phyloP scores from a whole-genome alignment of 1,284 basidiomycete species.

The Xanthoconium separans region DNA sequence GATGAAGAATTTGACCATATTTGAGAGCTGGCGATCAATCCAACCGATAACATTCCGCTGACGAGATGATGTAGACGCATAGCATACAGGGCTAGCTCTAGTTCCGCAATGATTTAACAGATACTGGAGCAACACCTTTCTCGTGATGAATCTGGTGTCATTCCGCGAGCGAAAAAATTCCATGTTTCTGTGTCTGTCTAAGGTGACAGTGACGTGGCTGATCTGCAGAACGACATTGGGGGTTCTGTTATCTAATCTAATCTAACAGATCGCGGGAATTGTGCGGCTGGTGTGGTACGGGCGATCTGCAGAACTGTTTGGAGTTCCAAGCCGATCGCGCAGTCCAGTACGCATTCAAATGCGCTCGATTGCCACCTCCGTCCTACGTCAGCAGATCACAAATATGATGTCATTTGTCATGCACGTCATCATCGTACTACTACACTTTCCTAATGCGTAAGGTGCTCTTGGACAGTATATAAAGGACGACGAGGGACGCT shows the following conservation, averaged over 20 bases:
- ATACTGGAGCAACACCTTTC: too few species aligned
- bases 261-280: background rate
- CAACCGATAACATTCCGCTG: too few species aligned
- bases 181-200: too few species aligned
- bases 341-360: background rate
- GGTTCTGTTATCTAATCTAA: background rate
- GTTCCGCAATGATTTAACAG: too few species aligned
- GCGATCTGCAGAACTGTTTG: background rate
- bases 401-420: slow-evolving; percentile 31
- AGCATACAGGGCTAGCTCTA: too few species aligned
- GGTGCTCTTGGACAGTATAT: slow-evolving; percentile 23
- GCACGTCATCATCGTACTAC: slow-evolving; percentile 24
- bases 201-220: too few species aligned
- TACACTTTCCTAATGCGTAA: slow-evolving; percentile 33
- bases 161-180: too few species aligned
- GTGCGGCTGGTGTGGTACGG: background rate
- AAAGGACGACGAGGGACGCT: slow-evolving; percentile 11
- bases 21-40: too few species aligned
- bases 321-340: slow-evolving; percentile 8
- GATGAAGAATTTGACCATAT: too few species aligned
- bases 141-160: too few species aligned
- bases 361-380: slow-evolving; percentile 9
- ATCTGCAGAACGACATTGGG: too few species aligned
- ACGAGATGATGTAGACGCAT: too few species aligned
- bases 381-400: slow-evolving; percentile 21